A percentile compares a stretch with the other conserved stretches of the same genome.
Evolutionary conservation across 306 rosid species (phyloP).

Genomic region (Cucurbita maxima): DNA sequence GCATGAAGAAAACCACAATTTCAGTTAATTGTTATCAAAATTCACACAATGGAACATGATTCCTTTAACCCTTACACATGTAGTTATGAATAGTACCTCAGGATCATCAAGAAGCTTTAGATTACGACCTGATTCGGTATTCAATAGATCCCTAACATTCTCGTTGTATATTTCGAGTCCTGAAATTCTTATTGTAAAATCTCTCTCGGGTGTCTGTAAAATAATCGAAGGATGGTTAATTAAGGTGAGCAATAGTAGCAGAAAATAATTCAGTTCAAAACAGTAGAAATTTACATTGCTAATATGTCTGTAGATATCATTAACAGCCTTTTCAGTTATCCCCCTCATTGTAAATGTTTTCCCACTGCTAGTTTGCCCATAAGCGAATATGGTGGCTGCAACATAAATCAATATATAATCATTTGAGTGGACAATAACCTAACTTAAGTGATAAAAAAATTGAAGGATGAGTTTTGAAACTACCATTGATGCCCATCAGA

Average conservation of each 20-base stretch:
- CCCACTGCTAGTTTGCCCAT: slow-evolving; percentile 99
- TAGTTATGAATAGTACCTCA: slow-evolving; percentile 35
- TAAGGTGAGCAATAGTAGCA: neutral
- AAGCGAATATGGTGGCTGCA: slow-evolving; percentile 92
- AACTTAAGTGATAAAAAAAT: neutral
- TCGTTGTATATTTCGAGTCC: slow-evolving; percentile 98
- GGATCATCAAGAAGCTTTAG: slow-evolving; percentile 94
- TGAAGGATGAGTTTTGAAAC: neutral
- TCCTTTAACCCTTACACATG: neutral
- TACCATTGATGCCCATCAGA: slow-evolving; percentile 92
- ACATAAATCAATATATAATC: neutral
- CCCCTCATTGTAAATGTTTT: slow-evolving; percentile 99
- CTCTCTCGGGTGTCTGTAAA: slow-evolving; percentile 76
- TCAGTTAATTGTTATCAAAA: slow-evolving; percentile 1
- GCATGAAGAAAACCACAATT: slow-evolving; percentile 11
- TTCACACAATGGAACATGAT: neutral
- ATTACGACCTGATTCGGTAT: slow-evolving; percentile 81
- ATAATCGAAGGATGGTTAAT: slow-evolving; percentile 11
- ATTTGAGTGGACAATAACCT: neutral
- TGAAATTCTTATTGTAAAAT: slow-evolving; percentile 71
- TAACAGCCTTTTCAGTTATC: slow-evolving; percentile 92
- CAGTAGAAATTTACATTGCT: slow-evolving; percentile 45
- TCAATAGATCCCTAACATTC: slow-evolving; percentile 81
- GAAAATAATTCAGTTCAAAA: slow-evolving; percentile 6
- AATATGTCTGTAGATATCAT: slow-evolving; percentile 81